phyloP scores from a whole-genome alignment of 768 basidiomycete species.

The Kwoniella sp. region DNA sequence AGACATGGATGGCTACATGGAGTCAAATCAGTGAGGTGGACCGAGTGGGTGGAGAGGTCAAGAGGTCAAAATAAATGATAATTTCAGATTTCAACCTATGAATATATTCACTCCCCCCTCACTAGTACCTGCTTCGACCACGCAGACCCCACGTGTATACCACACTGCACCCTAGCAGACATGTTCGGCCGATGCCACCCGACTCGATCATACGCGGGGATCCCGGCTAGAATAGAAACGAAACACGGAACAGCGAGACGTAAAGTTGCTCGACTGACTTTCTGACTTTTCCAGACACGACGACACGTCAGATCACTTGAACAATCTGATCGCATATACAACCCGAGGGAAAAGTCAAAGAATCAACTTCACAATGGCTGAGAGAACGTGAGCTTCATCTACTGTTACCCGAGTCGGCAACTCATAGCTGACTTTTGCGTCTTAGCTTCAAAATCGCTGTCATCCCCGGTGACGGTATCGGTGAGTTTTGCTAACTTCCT shows the following conservation, averaged over 20 bases:
- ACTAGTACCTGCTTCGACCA: background rate
- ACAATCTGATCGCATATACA: background rate
- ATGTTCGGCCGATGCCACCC: slow-evolving; percentile 19
- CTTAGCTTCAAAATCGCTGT: slow-evolving; percentile 81
- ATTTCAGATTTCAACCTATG: background rate
- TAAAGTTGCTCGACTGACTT: background rate
- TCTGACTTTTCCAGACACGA: slow-evolving; percentile 1
- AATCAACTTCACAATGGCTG: slow-evolving; percentile 30
- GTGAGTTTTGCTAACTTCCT: slow-evolving; percentile 59
- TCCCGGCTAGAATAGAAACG: background rate
- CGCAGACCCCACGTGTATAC: slow-evolving; percentile 1
- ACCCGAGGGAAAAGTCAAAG: slow-evolving; percentile 9
- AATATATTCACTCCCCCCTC: background rate
- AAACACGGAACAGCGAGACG: background rate
- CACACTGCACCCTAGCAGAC: background rate
- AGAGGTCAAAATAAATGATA: background rate
- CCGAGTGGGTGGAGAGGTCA: slow-evolving; percentile 7
- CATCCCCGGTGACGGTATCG: slow-evolving; percentile 96
- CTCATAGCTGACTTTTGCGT: background rate
- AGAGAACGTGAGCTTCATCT: slow-evolving; percentile 36
- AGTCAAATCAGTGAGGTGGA: too few species aligned
- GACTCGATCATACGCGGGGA: slow-evolving; percentile 3
- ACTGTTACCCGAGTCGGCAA: too few species aligned
- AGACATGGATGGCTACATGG: too few species aligned
- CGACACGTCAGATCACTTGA: slow-evolving; percentile 5